phyloP scores from a whole-genome alignment of 116 monocot genomes.

The Phalaenopsis hybrid region DNA sequence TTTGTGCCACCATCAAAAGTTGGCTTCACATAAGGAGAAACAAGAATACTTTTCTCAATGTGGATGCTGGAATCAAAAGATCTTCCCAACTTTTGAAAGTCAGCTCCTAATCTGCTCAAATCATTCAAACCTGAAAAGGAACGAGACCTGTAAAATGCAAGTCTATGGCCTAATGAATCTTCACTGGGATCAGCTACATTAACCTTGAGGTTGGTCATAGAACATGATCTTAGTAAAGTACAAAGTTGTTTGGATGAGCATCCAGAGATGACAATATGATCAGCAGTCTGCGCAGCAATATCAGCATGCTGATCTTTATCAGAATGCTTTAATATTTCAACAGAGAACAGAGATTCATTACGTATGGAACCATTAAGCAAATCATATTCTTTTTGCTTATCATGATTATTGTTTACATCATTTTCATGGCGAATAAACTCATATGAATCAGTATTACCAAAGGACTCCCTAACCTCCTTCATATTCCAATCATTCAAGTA shows the following conservation, averaged over 20 bases:
- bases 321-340: constrained; percentile 17
- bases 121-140: constrained; percentile 37
- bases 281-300: constrained; percentile 12
- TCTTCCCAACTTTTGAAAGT: not conserved
- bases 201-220: constrained; percentile 16
- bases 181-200: constrained; percentile 1
- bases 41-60: not conserved
- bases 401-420: not conserved
- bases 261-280: constrained; percentile 8
- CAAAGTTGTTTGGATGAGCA: not conserved
- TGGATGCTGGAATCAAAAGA: constrained; percentile 9
- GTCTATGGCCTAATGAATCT: constrained; percentile 4
- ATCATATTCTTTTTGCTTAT: constrained; percentile 20
- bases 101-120: constrained; percentile 1
- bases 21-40: constrained; percentile 2
- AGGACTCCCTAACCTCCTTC: constrained; percentile 6
- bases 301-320: constrained; percentile 21
- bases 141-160: constrained; percentile 21
- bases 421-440: constrained; percentile 14
- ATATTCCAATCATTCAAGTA: constrained; percentile 7
- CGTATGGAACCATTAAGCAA: constrained; percentile 1
- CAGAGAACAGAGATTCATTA: constrained; percentile 30
- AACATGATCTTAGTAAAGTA: constrained; percentile 30
- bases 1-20: constrained; percentile 15
- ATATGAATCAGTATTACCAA: not conserved